These are phyloP conservation scores for Mortierella alpina DNA, from an alignment of 192 early-diverging fungal species.

Conservation along the genomic window DNA sequence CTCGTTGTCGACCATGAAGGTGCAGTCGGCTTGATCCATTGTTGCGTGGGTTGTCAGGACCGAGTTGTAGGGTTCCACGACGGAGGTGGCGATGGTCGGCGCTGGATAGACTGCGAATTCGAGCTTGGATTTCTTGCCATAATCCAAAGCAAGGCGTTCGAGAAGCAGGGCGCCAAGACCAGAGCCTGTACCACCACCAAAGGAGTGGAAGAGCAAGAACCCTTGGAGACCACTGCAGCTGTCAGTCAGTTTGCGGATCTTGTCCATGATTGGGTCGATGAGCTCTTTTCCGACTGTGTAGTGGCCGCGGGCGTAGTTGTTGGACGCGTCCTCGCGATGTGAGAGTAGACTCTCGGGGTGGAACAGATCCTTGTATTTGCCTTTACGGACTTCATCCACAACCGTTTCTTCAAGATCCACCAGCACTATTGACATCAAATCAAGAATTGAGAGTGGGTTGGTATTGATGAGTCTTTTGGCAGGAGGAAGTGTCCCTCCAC, in stretches of 20 bases:
- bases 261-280: constrained; percentile 95
- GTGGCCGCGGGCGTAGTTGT: constrained; percentile 99
- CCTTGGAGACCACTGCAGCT: constrained; percentile 98
- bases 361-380: constrained; percentile 90
- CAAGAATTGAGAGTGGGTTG: neutral
- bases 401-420: constrained; percentile 97
- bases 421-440: constrained; percentile 69
- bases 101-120: constrained; percentile 99
- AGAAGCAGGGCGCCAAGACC: constrained; percentile 98
- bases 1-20: constrained; percentile 99
- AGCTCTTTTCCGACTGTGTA: constrained; percentile 99
- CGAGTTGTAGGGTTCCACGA: constrained; percentile 99
- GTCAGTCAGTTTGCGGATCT: constrained; percentile 97
- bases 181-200: constrained; percentile 98
- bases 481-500: too few relatives aligned
- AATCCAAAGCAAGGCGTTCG: constrained; percentile 99
- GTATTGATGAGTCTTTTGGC: too few relatives aligned
- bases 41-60: constrained; percentile 99
- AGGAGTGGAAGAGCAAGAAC: constrained; percentile 99
- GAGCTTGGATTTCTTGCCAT: constrained; percentile 99
- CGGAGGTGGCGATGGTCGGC: constrained; percentile 95
- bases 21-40: constrained; percentile 97
- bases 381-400: constrained; percentile 98
- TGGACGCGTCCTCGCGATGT: constrained; percentile 99
- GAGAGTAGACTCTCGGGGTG: constrained; percentile 96